Conservation (phyloP, 345 rosid genomes). For the Pelargonium nanum region DNA sequence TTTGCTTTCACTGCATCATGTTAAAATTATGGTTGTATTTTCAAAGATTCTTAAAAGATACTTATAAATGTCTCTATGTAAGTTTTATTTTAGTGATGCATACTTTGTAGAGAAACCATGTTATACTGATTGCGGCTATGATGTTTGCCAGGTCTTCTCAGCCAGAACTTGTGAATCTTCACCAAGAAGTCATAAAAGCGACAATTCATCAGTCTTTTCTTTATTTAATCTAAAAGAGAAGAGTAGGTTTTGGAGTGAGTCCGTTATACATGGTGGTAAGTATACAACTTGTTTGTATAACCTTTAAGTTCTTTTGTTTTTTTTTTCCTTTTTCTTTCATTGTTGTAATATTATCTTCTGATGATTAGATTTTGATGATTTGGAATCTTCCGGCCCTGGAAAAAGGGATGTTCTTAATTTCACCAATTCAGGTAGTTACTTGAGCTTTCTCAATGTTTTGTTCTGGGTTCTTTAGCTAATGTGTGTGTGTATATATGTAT, state of each 20-base stretch:
- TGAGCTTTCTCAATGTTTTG: neutral
- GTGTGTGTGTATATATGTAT: neutral
- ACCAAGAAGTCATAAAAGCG: constrained; percentile 24
- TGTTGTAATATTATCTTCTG: constrained; percentile 1
- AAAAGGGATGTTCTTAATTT: constrained; percentile 51
- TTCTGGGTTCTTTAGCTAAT: neutral
- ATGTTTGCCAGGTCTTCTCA: constrained; percentile 27
- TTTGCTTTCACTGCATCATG: neutral
- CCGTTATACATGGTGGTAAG: constrained; percentile 61
- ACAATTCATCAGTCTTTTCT: constrained; percentile 63
- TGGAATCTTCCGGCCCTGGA: constrained; percentile 45
- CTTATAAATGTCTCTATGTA: neutral
- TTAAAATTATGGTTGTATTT: neutral
- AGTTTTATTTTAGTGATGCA: neutral
- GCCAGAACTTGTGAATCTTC: constrained; percentile 28
- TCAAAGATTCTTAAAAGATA: neutral
- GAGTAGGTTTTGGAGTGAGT: constrained; percentile 91
- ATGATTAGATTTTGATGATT: constrained; percentile 54
- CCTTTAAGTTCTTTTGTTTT: neutral
- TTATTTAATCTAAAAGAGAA: constrained; percentile 77
- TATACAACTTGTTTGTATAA: neutral
- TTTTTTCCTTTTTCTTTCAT: neutral
- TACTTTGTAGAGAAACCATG: constrained; percentile 1
- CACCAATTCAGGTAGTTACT: constrained; percentile 65
- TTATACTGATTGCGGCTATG: constrained; percentile 12